These are phyloP conservation scores for Neopestalotiopsis clavispora DNA, from an alignment of 2,329 filamentous ascomycete genomes.

Conservation along the genomic window DNA sequence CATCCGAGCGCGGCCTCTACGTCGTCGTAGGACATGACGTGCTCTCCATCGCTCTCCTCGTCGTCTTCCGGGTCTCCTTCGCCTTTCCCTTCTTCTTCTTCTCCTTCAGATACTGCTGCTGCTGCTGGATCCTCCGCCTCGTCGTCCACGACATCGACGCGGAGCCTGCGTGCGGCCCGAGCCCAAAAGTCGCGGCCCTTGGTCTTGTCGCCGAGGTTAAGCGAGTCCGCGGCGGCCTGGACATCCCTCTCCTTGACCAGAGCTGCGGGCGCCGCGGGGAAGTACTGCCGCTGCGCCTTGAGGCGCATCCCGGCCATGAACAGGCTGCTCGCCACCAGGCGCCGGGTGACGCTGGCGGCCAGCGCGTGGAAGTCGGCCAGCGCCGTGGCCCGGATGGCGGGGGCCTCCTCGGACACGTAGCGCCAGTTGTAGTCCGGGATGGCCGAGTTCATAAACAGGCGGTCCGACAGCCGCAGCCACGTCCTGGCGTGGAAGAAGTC, in stretches of 20 bases:
- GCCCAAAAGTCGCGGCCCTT: conserved; percentile 51
- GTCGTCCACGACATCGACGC: conserved; percentile 47
- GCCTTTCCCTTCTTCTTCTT: neutral
- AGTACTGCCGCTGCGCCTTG: conserved; percentile 48
- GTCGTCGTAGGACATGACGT: conserved; percentile 46
- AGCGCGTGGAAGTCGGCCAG: conserved; percentile 78
- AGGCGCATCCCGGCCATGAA: conserved; percentile 75
- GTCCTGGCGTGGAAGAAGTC: conserved; percentile 61
- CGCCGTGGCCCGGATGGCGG: conserved; percentile 75
- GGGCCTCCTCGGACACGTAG: conserved; percentile 61
- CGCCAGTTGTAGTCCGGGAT: conserved; percentile 71
- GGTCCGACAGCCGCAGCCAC: conserved; percentile 69
- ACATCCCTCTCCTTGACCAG: conserved; percentile 52
- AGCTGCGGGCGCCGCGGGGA: conserved; percentile 26
- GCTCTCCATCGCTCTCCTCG: conserved; percentile 25
- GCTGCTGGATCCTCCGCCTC: conserved; percentile 5
- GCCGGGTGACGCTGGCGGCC: conserved; percentile 68
- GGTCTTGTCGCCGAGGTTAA: conserved; percentile 42
- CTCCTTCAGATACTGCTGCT: too few relatives aligned
- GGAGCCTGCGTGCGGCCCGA: conserved; percentile 52
- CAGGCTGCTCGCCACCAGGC: conserved; percentile 71
- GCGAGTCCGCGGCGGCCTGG: conserved; percentile 51
- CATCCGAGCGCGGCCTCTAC: conserved; percentile 46
- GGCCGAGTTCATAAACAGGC: conserved; percentile 76
- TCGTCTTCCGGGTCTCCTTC: neutral